These are phyloP conservation scores for Fusarium udum DNA, from an alignment of 2,329 filamentous ascomycete genomes.

Conservation along the genomic window DNA sequence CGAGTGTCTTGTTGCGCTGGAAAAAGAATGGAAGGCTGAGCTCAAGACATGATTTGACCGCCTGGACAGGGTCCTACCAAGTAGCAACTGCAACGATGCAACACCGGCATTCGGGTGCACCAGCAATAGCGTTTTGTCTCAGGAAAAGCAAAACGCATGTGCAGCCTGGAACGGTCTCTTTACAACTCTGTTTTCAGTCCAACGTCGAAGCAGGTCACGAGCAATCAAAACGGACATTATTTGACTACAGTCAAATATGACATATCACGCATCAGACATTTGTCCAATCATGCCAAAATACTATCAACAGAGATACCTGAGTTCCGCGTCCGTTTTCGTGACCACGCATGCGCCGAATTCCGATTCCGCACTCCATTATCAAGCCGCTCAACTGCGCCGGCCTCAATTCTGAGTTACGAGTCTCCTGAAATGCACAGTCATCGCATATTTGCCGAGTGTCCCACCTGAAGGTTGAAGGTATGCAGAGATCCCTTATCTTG, in stretches of 20 bases:
- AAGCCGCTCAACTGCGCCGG: not conserved
- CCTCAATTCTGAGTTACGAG: not conserved
- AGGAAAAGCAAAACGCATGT: not conserved
- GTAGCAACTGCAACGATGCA: not conserved
- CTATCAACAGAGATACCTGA: not conserved
- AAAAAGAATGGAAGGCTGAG: slow-evolving; percentile 50
- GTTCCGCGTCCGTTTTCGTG: slow-evolving; percentile 2
- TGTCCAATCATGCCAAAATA: not conserved
- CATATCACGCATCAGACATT: not conserved
- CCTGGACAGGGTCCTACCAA: not conserved
- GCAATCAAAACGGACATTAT: not conserved
- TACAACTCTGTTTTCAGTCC: not conserved
- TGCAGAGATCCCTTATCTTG: slow-evolving; percentile 35
- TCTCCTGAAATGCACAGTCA: not conserved
- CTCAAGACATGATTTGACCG: slow-evolving; percentile 22
- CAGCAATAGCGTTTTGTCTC: not conserved
- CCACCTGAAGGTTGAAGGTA: slow-evolving; percentile 2
- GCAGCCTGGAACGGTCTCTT: not conserved
- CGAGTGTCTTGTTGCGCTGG: slow-evolving; percentile 58
- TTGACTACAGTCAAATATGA: not conserved
- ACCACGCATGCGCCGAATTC: not conserved
- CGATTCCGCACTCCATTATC: not conserved
- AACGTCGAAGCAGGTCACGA: not conserved
- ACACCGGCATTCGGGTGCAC: not conserved
- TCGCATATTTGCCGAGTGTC: not conserved